Percentiles rank a stretch among this genome's conserved stretches.
These are phyloP conservation scores for Epichloe scottii DNA, from an alignment of 2,329 filamentous ascomycete genomes.

Conservation along the genomic window DNA sequence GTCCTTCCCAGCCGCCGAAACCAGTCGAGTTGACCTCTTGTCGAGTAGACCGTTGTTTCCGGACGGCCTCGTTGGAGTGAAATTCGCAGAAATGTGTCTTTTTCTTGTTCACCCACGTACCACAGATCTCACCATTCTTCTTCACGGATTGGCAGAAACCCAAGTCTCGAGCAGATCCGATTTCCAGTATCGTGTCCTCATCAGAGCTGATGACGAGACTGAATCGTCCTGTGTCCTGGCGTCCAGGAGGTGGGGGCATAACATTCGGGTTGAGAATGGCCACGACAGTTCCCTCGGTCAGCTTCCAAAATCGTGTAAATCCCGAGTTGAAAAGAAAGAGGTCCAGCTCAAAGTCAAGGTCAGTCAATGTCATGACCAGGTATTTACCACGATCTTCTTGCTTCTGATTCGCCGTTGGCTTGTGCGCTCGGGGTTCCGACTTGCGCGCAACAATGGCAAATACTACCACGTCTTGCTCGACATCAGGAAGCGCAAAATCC, in stretches of 20 bases:
- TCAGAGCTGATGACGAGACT: slow-evolving; percentile 75
- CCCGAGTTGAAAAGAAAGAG: slow-evolving; percentile 85
- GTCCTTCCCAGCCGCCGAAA: slow-evolving; percentile 22
- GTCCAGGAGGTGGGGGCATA: slow-evolving; percentile 70
- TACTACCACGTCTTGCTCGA: slow-evolving; percentile 81
- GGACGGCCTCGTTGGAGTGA: slow-evolving; percentile 72
- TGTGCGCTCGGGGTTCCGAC: slow-evolving; percentile 60
- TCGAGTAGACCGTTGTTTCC: slow-evolving; percentile 50
- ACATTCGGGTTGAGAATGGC: slow-evolving; percentile 86
- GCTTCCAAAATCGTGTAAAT: slow-evolving; percentile 86
- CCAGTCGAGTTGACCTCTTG: slow-evolving; percentile 70
- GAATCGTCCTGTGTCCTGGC: slow-evolving; percentile 70
- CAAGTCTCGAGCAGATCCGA: slow-evolving; percentile 73
- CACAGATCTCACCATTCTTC: slow-evolving; percentile 72
- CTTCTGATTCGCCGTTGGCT: slow-evolving; percentile 29
- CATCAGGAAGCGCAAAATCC: slow-evolving; percentile 65
- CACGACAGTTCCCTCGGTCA: slow-evolving; percentile 81
- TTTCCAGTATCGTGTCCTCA: slow-evolving; percentile 79
- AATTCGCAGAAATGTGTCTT: slow-evolving; percentile 89
- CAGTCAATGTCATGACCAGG: slow-evolving; percentile 80
- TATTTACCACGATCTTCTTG: slow-evolving; percentile 63
- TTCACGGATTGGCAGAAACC: slow-evolving; percentile 78
- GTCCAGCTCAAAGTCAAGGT: slow-evolving; percentile 83
- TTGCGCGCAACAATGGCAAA: slow-evolving; percentile 82
- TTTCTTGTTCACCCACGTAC: slow-evolving; percentile 73